Conservation (phyloP, 768 basidiomycete genomes). For the Boletellus emodensis region DNA sequence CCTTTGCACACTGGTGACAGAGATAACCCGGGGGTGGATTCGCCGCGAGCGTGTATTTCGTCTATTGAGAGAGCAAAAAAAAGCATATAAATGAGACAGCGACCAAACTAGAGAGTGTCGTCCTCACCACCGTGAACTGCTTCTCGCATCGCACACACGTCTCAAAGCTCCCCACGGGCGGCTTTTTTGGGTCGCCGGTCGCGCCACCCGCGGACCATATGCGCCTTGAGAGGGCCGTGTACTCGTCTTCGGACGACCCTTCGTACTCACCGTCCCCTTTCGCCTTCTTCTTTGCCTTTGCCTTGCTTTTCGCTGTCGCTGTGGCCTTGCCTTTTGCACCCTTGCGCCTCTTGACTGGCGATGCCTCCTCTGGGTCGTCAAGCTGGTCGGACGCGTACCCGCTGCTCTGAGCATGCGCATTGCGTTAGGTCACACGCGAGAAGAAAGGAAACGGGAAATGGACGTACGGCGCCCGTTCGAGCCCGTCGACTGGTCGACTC, state of each 20-base stretch:
- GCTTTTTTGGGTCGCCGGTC: constrained; percentile 39
- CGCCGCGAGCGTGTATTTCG: constrained; percentile 79
- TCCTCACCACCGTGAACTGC: constrained; percentile 77
- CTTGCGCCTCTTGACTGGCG: constrained; percentile 55
- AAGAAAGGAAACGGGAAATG: background rate
- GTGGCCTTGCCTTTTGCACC: constrained; percentile 39
- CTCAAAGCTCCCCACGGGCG: constrained; percentile 74
- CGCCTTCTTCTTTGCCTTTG: constrained; percentile 36
- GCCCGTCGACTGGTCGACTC: constrained; percentile 15
- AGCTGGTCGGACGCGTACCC: constrained; percentile 74
- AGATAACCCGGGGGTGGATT: constrained; percentile 71
- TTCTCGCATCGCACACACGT: constrained; percentile 78
- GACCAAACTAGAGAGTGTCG: too few relatives aligned
- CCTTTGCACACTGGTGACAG: constrained; percentile 81
- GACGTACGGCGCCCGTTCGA: constrained; percentile 9
- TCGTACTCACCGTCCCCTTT: constrained; percentile 48
- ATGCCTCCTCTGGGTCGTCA: constrained; percentile 50
- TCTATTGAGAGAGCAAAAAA: constrained; percentile 44
- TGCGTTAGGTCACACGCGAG: background rate
- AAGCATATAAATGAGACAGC: background rate
- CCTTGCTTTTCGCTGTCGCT: constrained; percentile 35
- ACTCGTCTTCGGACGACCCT: constrained; percentile 60
- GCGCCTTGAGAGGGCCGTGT: constrained; percentile 58
- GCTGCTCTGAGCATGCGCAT: constrained; percentile 14
- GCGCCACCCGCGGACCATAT: constrained; percentile 32